These are phyloP conservation scores for Hortaea sp. DNA, from an alignment of 2,329 filamentous ascomycete genomes.

Conservation along the genomic window DNA sequence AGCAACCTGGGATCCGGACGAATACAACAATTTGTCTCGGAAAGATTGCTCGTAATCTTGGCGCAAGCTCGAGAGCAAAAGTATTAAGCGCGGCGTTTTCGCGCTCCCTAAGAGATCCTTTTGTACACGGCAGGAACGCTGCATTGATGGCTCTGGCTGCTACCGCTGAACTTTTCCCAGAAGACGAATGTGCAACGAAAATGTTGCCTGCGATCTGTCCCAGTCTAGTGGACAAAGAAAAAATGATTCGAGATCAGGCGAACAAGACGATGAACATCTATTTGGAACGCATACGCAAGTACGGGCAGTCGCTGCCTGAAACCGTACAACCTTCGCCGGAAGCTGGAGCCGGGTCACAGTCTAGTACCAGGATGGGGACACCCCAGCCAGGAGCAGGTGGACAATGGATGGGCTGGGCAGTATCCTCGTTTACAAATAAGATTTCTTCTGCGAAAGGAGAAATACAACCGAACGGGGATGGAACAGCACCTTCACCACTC, in stretches of 20 bases:
- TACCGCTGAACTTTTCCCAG: constrained; percentile 74
- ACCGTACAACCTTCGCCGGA: constrained; percentile 58
- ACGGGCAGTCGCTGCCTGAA: constrained; percentile 68
- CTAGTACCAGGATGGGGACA: constrained; percentile 61
- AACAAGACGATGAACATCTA: constrained; percentile 83
- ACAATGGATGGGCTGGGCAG: constrained; percentile 93
- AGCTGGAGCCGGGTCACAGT: constrained; percentile 38
- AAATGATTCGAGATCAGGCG: constrained; percentile 82
- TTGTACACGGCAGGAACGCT: constrained; percentile 87
- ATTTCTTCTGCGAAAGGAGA: constrained; percentile 74
- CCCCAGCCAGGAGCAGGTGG: constrained; percentile 48
- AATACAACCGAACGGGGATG: constrained; percentile 55
- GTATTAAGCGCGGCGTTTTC: constrained; percentile 89
- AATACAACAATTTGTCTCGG: constrained; percentile 97
- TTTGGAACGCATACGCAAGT: constrained; percentile 70
- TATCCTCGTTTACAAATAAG: constrained; percentile 97
- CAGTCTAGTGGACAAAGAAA: constrained; percentile 86
- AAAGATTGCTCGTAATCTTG: constrained; percentile 87
- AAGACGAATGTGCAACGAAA: constrained; percentile 79
- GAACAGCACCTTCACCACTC: constrained; percentile 34
- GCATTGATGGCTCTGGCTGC: constrained; percentile 76
- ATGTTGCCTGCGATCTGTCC: constrained; percentile 79
- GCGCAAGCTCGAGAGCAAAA: constrained; percentile 65
- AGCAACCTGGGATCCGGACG: constrained; percentile 91
- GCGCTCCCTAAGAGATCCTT: constrained; percentile 81